Evolutionary conservation across 2,329 filamentous ascomycete genomes (phyloP), one percentile per base, ranked within the genome.

Genomic region (Aspergillus thermomutatus): DNA sequence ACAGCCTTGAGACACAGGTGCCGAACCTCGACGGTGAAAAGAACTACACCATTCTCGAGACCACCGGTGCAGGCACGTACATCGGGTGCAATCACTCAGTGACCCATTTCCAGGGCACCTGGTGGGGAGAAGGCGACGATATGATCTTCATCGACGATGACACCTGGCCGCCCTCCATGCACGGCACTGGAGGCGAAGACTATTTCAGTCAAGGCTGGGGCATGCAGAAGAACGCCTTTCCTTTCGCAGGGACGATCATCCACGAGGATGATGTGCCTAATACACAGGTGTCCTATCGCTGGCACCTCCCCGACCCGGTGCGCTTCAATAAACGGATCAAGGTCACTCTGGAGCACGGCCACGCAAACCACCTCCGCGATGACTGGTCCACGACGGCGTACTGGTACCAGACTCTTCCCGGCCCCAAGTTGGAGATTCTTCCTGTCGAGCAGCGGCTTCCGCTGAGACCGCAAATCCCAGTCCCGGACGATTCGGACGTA

Each of bases 91-190:
- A 72, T 47, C 70, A 72, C 50, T 69, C 64, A 17, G 69, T 72
- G 14, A 48, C 56, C 3, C 70, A 72, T 51, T 69, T 66, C 49
- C 70, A 72, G 57, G 69, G 68, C 10, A 72, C 70, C 3, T 72
- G 69, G 70, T 72, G 69, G 70, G 69, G 70, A 6, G 70, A 72
- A 46, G 70, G 70, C 54, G 69, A 72, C 56, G 70, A 71, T 50
- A 71, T 72, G 68, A 71, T 72, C 59, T 72, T 66, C 49, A 71
- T 72, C 54, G 70, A 72, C 59, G 69, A 72, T 53, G 70, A 72
- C 52, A 68, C 66, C 7, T 72, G 70, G 70, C 69, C 69, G 8
- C 70, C 70, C 1, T 66, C 62, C 26, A 68, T 72, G 64, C 70
- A 72, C 49, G 70, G 70, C 48, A 72, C 70, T 9, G 70, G 70